phyloP scores from a whole-genome alignment of 116 monocot species.

The Iris pallida region DNA sequence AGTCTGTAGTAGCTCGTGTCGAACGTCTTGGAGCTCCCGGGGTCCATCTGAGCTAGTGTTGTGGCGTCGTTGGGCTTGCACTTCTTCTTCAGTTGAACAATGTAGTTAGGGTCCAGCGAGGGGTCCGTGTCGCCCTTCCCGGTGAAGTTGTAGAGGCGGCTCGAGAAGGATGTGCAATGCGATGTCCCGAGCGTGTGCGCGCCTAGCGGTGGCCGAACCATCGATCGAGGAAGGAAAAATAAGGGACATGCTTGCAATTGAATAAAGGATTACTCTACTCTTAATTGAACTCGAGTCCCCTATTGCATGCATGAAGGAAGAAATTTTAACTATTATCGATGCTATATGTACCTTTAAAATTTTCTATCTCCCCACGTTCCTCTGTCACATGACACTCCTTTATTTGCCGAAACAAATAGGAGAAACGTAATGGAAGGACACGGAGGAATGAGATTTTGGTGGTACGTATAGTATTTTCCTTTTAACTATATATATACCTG shows the following conservation, averaged over 20 bases:
- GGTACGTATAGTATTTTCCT: not conserved
- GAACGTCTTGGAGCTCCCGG: conserved; percentile 63
- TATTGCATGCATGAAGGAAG: too few species aligned
- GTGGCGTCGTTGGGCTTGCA: conserved; percentile 34
- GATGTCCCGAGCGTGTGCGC: conserved; percentile 55
- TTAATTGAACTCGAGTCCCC: not conserved
- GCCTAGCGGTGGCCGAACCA: conserved; percentile 24
- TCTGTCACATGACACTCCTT: too few species aligned
- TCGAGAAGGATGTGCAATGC: conserved; percentile 41
- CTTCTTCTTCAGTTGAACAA: conserved; percentile 28
- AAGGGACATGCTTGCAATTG: too few species aligned
- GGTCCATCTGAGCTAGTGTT: conserved; percentile 50
- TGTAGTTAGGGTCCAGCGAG: conserved; percentile 35
- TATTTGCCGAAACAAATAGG: too few species aligned
- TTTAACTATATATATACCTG: too few species aligned
- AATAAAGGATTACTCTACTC: not conserved
- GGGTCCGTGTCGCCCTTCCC: conserved; percentile 44
- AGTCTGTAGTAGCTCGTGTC: conserved; percentile 61
- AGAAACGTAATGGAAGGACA: too few species aligned
- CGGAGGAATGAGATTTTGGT: too few species aligned
- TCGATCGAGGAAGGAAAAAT: too few species aligned
- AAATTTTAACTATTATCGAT: not conserved
- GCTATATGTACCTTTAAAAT: not conserved
- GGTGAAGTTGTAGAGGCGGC: conserved; percentile 60
- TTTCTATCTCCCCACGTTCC: too few species aligned